Percentiles rank a stretch among this genome's conserved stretches.
These are phyloP conservation scores for Colletotrichum scovillei DNA, from an alignment of 2,329 filamentous ascomycete genomes.

Conservation along the genomic window DNA sequence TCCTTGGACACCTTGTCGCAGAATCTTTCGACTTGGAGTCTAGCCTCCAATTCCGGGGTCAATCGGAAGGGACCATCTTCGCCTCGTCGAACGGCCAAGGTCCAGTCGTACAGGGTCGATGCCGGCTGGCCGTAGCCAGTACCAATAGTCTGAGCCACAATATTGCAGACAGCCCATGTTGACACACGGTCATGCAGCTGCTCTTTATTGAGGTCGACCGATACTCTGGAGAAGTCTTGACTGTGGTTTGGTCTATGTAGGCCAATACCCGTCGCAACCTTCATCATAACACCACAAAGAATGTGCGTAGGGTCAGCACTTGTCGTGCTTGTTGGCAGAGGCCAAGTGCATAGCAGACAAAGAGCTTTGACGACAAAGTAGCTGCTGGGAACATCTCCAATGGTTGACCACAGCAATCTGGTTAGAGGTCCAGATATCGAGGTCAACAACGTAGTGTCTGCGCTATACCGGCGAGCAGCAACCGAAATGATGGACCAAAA, in stretches of 20 bases:
- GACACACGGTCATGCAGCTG: slow-evolving; percentile 82
- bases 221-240: slow-evolving; percentile 83
- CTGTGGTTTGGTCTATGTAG: slow-evolving; percentile 84
- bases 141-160: slow-evolving; percentile 84
- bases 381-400: slow-evolving; percentile 80
- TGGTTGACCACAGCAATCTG: slow-evolving; percentile 79
- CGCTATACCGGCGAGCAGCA: slow-evolving; percentile 76
- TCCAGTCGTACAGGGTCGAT: slow-evolving; percentile 82
- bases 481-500: slow-evolving; percentile 88
- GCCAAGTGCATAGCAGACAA: slow-evolving; percentile 84
- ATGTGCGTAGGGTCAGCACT: slow-evolving; percentile 86
- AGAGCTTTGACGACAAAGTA: slow-evolving; percentile 86
- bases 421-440: slow-evolving; percentile 76
- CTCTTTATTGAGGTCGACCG: slow-evolving; percentile 80
- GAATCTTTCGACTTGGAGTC: slow-evolving; percentile 79
- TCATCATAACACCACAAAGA: slow-evolving; percentile 86
- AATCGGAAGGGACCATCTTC: slow-evolving; percentile 70
- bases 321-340: slow-evolving; percentile 83
- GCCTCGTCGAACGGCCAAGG: slow-evolving; percentile 69
- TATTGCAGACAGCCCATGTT: slow-evolving; percentile 88
- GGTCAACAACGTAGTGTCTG: slow-evolving; percentile 72
- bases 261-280: slow-evolving; percentile 85
- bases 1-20: slow-evolving; percentile 83
- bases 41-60: slow-evolving; percentile 71
- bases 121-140: slow-evolving; percentile 87